Evolutionary conservation across 148 eudicot species (phyloP).

Genomic region (Rhododendron mucronatum): DNA sequence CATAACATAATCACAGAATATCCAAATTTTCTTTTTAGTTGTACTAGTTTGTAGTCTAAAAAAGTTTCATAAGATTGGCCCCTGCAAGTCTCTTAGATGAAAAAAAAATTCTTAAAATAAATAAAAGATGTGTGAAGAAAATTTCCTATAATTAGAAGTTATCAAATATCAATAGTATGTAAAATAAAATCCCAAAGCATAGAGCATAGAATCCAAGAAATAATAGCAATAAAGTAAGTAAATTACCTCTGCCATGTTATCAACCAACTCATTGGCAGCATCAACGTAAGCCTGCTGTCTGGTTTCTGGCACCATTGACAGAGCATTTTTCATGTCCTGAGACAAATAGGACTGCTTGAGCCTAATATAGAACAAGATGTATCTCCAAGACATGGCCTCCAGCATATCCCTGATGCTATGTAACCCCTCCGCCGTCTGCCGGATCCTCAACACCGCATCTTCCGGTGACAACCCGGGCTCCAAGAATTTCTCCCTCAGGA

Average conservation of each 20-base stretch:
- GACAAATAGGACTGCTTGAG: constrained; percentile 64
- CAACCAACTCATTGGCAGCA: constrained; percentile 73
- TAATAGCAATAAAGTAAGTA: no score
- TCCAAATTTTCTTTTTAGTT: background rate
- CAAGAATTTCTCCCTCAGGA: constrained; percentile 60
- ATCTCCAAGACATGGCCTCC: constrained; percentile 90
- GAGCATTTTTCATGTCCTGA: constrained; percentile 64
- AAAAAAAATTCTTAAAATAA: background rate
- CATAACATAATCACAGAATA: no score
- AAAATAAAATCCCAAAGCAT: background rate
- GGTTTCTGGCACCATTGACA: constrained; percentile 44
- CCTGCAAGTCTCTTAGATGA: background rate
- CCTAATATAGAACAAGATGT: constrained; percentile 63
- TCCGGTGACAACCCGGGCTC: constrained; percentile 82
- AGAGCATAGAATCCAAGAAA: background rate
- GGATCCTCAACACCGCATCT: constrained; percentile 62
- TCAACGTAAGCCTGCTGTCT: constrained; percentile 42
- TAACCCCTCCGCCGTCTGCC: constrained; percentile 72
- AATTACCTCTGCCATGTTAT: constrained; percentile 74
- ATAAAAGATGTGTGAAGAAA: no score
- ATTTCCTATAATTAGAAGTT: no score
- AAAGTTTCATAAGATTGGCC: background rate
- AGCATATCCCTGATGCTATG: constrained; percentile 71
- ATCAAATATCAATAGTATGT: no score
- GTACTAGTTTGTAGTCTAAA: no score